A percentile compares a stretch with the other conserved stretches of the same genome.
Conservation (phyloP, 257 asterid species). For the Rhazya stricta region DNA sequence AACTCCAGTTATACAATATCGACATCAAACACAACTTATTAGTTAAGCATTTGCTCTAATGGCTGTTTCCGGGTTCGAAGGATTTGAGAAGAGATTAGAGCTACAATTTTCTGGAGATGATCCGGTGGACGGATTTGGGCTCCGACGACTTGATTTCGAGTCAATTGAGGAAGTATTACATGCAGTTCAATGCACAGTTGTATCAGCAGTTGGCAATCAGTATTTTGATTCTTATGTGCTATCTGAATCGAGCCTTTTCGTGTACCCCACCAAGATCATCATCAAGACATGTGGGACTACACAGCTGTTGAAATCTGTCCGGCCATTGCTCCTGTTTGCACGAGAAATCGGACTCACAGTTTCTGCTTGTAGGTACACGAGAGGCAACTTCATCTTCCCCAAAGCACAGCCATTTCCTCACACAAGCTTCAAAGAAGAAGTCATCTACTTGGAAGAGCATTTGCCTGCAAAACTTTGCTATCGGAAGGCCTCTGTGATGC, state of each 20-base stretch:
- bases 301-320: constrained; percentile 69
- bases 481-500: constrained; percentile 57
- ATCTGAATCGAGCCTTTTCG: constrained; percentile 80
- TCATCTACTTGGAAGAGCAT: constrained; percentile 44
- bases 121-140: constrained; percentile 48
- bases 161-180: constrained; percentile 59
- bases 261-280: constrained; percentile 76
- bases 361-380: constrained; percentile 76
- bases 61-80: constrained; percentile 96
- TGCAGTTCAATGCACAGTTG: constrained; percentile 92
- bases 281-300: constrained; percentile 98
- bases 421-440: constrained; percentile 67
- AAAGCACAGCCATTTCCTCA: constrained; percentile 79
- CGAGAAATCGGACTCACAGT: constrained; percentile 49
- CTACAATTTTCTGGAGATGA: constrained; percentile 73
- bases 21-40: not conserved
- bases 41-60: constrained; percentile 22
- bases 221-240: constrained; percentile 76
- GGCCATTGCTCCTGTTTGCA: constrained; percentile 50
- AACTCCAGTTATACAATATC: no score
- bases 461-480: constrained; percentile 49
- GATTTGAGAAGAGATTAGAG: constrained; percentile 88
- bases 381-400: constrained; percentile 94
- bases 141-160: constrained; percentile 56
- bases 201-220: constrained; percentile 75